Evolutionary conservation across 345 rosid genomes (phyloP), one percentile per base, ranked within the genome.

Genomic region (Cochlearia excelsa): DNA sequence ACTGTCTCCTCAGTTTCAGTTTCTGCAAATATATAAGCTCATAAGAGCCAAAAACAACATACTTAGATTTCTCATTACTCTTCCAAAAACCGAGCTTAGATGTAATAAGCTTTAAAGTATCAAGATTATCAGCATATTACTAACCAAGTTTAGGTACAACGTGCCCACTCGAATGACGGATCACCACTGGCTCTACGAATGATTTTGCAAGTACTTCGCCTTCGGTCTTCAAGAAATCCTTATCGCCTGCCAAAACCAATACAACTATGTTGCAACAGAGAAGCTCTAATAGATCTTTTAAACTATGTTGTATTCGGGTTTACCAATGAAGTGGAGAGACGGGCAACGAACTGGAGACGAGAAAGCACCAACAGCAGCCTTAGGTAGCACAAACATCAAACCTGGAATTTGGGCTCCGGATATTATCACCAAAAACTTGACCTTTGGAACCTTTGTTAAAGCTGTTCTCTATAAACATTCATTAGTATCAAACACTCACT

Each of bases 291-390:
- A 38, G 28, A 41, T 45, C 9, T 61, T 29, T 41, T 7, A 30
- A 50, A 51, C 41, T 50, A 23, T 30, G 61, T 48, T 9, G 3
- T 46, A 9, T 39, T 10, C 9, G 4, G 5, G 35, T 52, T 65
- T 68, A 84, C 88, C 88, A 53, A 84, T 77, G 55, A 85, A 55
- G 54, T 85, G 92, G 30, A 85, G 75, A 51, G 88, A 82, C 1
- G 81, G 82, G 65, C 82, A 82, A 7, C 51, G 31, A 47, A 80
- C 66, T 4, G 81, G 83, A 61, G 79, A 66, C 46, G 84, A 74
- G 65, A 74, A 79, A 28, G 88, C 84, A 59, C 54, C 69, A 51
- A 75, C 79, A 5, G 88, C 84, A 40, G 71, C 67, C 42, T 72
- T 70, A 41, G 84, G 88, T 16, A 66, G 69, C 9, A 86, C 84